Conservation (phyloP, 768 basidiomycete species). For the Lactifluus hygrophoroides region DNA sequence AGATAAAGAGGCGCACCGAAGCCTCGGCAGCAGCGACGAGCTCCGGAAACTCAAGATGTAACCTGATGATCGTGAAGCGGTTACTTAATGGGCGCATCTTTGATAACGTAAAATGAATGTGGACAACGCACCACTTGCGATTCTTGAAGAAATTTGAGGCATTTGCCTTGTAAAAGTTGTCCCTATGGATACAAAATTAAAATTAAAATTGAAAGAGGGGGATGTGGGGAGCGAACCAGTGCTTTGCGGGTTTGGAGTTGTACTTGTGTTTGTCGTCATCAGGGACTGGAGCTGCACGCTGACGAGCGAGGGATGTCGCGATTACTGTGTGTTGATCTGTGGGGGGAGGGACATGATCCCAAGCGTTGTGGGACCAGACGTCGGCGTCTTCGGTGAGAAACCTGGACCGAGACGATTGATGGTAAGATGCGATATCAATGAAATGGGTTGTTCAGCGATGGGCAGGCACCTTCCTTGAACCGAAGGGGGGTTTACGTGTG, state of each 20-base stretch:
- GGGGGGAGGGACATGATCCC: conserved; percentile 85
- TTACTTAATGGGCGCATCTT: background rate
- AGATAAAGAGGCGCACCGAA: conserved; percentile 2
- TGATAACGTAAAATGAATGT: background rate
- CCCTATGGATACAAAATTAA: conserved; percentile 49
- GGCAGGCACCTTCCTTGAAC: conserved; percentile 44
- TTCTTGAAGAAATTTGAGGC: conserved; percentile 88
- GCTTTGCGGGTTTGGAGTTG: conserved; percentile 61
- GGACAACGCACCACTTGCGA: conserved; percentile 64
- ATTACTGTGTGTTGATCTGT: conserved; percentile 74
- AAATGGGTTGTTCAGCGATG: background rate
- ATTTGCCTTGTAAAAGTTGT: conserved; percentile 86
- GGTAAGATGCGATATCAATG: background rate
- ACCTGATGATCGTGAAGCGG: conserved; percentile 38
- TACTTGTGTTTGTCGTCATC: conserved; percentile 62
- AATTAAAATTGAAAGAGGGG: too few species aligned
- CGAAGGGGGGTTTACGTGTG: conserved; percentile 56
- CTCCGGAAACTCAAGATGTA: conserved; percentile 93
- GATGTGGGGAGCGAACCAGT: conserved; percentile 44
- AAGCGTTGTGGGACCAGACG: conserved; percentile 83
- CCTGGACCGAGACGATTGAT: conserved; percentile 29
- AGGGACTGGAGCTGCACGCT: conserved; percentile 65
- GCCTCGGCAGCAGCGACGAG: conserved; percentile 57
- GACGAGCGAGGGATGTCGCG: conserved; percentile 56
- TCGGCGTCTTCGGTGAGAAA: conserved; percentile 62